Percentiles rank a stretch among this genome's conserved stretches.
Conservation (phyloP, 2,329 filamentous ascomycete species). For the Hypoxylon sp. region DNA sequence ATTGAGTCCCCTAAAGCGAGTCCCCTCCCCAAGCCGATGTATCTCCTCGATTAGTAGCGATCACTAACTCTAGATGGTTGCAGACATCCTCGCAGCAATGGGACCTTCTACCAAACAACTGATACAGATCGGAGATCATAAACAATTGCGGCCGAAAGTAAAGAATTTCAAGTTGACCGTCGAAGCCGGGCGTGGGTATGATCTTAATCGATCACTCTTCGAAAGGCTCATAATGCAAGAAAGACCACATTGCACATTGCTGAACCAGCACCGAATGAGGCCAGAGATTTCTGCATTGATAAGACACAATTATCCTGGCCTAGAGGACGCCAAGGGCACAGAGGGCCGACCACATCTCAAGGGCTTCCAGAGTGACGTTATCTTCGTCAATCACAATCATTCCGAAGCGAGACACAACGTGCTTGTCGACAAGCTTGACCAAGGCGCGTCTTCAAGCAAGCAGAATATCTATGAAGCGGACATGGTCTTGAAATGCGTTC, state of each 20-base stretch:
- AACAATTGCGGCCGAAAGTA: constrained; percentile 78
- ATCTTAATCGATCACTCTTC: constrained; percentile 78
- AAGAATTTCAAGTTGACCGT: constrained; percentile 72
- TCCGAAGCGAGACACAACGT: constrained; percentile 64
- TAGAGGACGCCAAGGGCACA: constrained; percentile 70
- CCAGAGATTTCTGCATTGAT: constrained; percentile 75
- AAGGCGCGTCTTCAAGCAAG: constrained; percentile 67
- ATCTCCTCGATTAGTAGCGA: not conserved
- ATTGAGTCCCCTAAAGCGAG: not conserved
- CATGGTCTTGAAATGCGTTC: constrained; percentile 76
- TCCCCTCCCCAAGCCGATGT: not conserved
- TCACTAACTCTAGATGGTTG: constrained; percentile 17
- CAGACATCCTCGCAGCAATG: constrained; percentile 72
- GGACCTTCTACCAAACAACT: constrained; percentile 71
- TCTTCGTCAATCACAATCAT: constrained; percentile 76
- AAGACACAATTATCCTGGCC: constrained; percentile 72
- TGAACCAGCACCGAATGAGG: constrained; percentile 77
- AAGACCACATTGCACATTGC: constrained; percentile 67
- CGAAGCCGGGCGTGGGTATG: constrained; percentile 75
- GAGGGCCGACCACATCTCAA: constrained; percentile 61
- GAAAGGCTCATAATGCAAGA: constrained; percentile 74
- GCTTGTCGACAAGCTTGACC: constrained; percentile 67
- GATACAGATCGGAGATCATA: constrained; percentile 80
- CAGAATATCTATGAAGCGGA: constrained; percentile 75
- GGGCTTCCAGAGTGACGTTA: constrained; percentile 72